Conservation (phyloP, 768 basidiomycete genomes). For the Amanita phalloides region DNA sequence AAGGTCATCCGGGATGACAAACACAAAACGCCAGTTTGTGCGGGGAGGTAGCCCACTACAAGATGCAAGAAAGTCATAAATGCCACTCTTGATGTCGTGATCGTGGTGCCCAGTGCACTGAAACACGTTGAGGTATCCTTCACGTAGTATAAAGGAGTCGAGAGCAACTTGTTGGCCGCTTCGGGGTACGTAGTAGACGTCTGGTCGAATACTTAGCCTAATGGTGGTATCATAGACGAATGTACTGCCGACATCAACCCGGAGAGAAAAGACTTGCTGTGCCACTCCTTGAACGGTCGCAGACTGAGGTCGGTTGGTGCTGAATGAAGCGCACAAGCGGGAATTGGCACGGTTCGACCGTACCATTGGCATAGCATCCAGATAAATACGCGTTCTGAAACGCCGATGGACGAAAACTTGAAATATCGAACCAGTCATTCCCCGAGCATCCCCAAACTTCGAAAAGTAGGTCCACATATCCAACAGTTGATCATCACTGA, state of each 20-base stretch:
- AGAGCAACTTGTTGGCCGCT: background rate
- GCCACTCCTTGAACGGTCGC: background rate
- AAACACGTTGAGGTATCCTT: background rate
- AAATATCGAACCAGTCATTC: background rate
- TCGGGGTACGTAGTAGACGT: background rate
- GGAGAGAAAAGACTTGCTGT: background rate
- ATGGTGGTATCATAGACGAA: background rate
- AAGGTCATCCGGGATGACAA: constrained; percentile 5
- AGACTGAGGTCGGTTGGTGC: background rate
- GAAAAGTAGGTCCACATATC: background rate
- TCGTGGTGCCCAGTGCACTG: constrained; percentile 1
- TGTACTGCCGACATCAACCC: background rate
- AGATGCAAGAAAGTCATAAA: constrained; percentile 5
- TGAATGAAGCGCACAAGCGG: background rate
- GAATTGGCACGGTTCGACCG: background rate
- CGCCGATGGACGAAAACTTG: background rate
- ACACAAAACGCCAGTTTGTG: constrained; percentile 7
- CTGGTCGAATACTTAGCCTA: background rate
- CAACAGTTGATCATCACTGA: constrained; percentile 1
- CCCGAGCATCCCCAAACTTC: background rate
- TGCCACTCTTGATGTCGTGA: constrained; percentile 5
- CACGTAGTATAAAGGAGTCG: background rate
- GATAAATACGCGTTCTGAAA: background rate
- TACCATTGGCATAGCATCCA: background rate
- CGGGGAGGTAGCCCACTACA: constrained; percentile 5